Evolutionary conservation across 2,329 filamentous ascomycete genomes (phyloP).

Genomic region (Aspergillus sp.): DNA sequence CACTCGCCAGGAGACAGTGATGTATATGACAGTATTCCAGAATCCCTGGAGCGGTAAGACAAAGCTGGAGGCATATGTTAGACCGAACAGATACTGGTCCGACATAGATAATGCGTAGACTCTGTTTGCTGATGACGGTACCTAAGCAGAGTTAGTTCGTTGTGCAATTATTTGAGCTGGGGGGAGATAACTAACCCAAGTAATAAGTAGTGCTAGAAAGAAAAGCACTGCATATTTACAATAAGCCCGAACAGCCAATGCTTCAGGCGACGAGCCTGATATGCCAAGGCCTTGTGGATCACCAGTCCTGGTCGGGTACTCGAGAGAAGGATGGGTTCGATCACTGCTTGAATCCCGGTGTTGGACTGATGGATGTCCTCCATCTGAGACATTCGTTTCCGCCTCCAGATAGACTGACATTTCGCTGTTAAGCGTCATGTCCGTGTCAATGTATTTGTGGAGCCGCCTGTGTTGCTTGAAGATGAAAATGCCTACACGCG

Average conservation of each 20-base stretch:
- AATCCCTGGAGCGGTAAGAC: conserved; percentile 72
- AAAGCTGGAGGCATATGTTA: conserved; percentile 62
- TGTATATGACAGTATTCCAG: conserved; percentile 72
- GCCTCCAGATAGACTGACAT: neutral
- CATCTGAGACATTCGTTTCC: neutral
- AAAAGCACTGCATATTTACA: conserved; percentile 18
- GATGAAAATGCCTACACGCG: conserved; percentile 12
- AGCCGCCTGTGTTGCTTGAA: neutral
- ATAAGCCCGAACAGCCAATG: neutral
- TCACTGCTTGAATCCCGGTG: neutral
- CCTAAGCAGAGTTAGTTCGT: conserved; percentile 3
- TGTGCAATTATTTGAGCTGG: too few relatives aligned
- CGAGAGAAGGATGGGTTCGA: neutral
- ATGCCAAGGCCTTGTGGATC: neutral
- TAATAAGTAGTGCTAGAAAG: conserved; percentile 27
- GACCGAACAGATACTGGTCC: conserved; percentile 44
- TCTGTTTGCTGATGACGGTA: conserved; percentile 67
- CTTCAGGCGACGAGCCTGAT: neutral
- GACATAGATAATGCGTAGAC: conserved; percentile 59
- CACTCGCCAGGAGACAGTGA: conserved; percentile 21
- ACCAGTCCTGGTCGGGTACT: neutral
- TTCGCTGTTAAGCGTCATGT: neutral
- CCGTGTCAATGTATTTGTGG: neutral
- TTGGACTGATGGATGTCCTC: neutral
- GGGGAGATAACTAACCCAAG: conserved; percentile 18